These are phyloP conservation scores for Boehmeria nivea DNA, from an alignment of 306 rosid species.

Conservation along the genomic window DNA sequence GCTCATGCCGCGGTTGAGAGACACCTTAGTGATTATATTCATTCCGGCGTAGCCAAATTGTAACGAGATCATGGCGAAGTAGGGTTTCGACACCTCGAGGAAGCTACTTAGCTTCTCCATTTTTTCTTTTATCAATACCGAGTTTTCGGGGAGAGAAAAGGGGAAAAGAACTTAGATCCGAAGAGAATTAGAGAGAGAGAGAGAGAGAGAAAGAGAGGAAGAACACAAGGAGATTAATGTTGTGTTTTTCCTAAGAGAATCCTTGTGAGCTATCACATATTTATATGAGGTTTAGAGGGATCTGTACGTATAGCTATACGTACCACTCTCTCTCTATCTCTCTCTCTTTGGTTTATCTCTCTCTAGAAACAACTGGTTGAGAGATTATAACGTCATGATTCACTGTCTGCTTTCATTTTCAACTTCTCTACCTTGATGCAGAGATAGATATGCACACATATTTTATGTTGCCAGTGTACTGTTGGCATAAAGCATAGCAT, in stretches of 20 bases:
- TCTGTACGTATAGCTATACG: slow-evolving; percentile 11
- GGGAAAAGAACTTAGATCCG: neutral
- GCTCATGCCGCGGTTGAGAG: slow-evolving; percentile 84
- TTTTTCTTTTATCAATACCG: neutral
- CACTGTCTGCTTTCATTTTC: neutral
- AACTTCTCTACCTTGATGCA: neutral
- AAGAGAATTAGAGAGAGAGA: neutral
- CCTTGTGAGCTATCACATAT: slow-evolving; percentile 20
- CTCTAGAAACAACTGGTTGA: neutral
- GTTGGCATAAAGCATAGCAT: neutral
- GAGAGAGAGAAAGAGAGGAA: slow-evolving; percentile 21
- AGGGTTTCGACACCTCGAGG: slow-evolving; percentile 53
- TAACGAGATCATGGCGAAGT: slow-evolving; percentile 79
- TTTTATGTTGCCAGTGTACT: neutral
- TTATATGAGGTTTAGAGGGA: slow-evolving; percentile 33
- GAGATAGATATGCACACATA: no score
- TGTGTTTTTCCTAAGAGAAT: slow-evolving; percentile 44
- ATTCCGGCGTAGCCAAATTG: slow-evolving; percentile 90
- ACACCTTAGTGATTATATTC: slow-evolving; percentile 73
- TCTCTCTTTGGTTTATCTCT: neutral
- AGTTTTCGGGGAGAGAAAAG: neutral
- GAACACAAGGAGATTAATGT: slow-evolving; percentile 22
- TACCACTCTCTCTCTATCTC: neutral
- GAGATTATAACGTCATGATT: neutral
- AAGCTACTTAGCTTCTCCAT: slow-evolving; percentile 38